Evolutionary conservation across 495 filamentous ascomycete species (phyloP), one percentile per base, ranked within the genome.

Genomic region (Lasiosphaeriaceae sp.): DNA sequence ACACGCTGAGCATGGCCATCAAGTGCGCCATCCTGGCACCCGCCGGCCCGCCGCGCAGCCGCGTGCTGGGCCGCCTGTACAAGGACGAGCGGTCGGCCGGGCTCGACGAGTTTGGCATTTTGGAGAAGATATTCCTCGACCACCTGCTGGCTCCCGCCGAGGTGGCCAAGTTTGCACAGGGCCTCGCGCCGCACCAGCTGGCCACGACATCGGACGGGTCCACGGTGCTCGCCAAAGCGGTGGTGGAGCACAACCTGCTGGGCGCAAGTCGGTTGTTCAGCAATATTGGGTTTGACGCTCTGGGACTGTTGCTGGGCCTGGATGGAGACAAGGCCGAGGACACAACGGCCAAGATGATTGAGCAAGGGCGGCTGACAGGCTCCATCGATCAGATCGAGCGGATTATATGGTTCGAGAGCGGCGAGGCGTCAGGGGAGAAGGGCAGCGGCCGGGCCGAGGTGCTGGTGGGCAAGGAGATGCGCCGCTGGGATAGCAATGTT

Each of bases 81-180:
- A 97, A 96, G 70, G 94, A 98, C 66, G 95, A 97, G 47, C 84
- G 94, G 19, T 82, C 90, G 0, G 73, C 81, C 2, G 81, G 84
- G 46, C 81, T 92, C 2, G 84, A 87, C 7, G 90, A 97, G 69
- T 93, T 88, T 64, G 78, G 82, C 43, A 97, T 98, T 52, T 77
- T 98, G 20, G 95, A 97, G 77, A 97, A 97, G 75, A 97, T 98
- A 84, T 95, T 96, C 69, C 81, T 98, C 24, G 91, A 97, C 71
- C 84, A 94, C 5, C 77, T 98, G 3, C 78, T 98, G 14, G 81
- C 79, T 8, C 82, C 87, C 2, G 83, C 81, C 19, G 94, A 98
- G 71, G 91, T 97, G 17, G 81, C 82, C 12, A 87, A 89, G 45
- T 98, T 98, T 65, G 86, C 92, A 0, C 76, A 88, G 54, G 86